Evolutionary conservation across 208 protist species (phyloP).

Genomic region (Sergeia podlipaevii): DNA sequence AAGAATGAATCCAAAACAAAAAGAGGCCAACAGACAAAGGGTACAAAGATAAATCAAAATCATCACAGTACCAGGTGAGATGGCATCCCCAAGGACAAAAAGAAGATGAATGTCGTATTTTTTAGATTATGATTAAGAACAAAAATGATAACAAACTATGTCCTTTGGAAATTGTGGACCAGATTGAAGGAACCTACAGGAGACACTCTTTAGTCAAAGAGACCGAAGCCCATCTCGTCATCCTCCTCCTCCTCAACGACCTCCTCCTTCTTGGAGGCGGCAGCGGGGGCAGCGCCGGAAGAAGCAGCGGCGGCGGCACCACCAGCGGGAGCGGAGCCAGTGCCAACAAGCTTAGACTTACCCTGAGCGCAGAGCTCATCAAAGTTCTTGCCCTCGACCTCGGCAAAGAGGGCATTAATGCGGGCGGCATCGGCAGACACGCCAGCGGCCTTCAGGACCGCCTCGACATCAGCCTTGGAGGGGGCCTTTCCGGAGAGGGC

Average conservation of each 20-base stretch:
- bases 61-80: neutral
- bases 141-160: slow-evolving; percentile 12
- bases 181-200: neutral
- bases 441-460: slow-evolving; percentile 88
- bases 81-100: no score
- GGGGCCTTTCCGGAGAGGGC: slow-evolving; percentile 80
- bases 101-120: neutral
- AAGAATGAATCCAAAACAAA: slow-evolving; percentile 5
- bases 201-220: slow-evolving; percentile 87
- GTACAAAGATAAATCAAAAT: slow-evolving; percentile 5
- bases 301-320: slow-evolving; percentile 31
- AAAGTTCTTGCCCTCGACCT: slow-evolving; percentile 91
- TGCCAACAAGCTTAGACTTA: slow-evolving; percentile 82
- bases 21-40: neutral
- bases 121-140: neutral
- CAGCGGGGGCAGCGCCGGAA: slow-evolving; percentile 41
- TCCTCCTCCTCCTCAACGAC: slow-evolving; percentile 79
- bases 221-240: slow-evolving; percentile 90
- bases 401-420: slow-evolving; percentile 64
- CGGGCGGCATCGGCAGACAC: slow-evolving; percentile 66
- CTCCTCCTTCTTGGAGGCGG: slow-evolving; percentile 42
- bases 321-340: slow-evolving; percentile 35
- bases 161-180: neutral
- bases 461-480: slow-evolving; percentile 77
- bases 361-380: slow-evolving; percentile 84